These are phyloP conservation scores for Protomyces inundatus DNA, from an alignment of 1,139 yeast species.

Conservation along the genomic window DNA sequence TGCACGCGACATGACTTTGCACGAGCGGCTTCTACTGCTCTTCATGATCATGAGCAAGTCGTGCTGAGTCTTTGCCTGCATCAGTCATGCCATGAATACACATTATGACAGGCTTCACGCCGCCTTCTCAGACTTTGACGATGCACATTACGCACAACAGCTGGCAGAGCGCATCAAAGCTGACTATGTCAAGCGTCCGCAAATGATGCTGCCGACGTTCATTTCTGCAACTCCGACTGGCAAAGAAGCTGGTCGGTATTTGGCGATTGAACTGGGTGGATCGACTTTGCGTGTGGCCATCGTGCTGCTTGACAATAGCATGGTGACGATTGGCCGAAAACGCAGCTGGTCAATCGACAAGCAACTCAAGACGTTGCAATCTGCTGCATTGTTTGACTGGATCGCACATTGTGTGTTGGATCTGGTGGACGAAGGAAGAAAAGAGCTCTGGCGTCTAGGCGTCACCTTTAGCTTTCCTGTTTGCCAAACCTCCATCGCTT, in stretches of 20 bases:
- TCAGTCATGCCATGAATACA: no score
- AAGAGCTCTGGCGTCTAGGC: conserved; percentile 50
- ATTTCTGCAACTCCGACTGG: conserved; percentile 72
- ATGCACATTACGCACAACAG: no score
- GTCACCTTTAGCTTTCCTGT: conserved; percentile 82
- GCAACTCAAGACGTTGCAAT: conserved; percentile 38
- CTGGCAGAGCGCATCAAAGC: no score
- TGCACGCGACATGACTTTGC: no score
- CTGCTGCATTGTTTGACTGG: conserved; percentile 55
- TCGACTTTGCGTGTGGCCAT: conserved; percentile 67
- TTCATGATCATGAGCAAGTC: no score
- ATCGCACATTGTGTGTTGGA: conserved; percentile 51
- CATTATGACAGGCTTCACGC: no score
- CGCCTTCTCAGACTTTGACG: no score
- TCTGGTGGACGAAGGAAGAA: conserved; percentile 56
- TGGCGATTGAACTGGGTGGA: conserved; percentile 87
- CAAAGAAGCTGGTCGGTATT: conserved; percentile 61
- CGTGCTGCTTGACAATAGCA: conserved; percentile 62
- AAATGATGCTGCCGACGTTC: conserved; percentile 63
- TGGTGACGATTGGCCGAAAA: conserved; percentile 40
- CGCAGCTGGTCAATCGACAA: conserved; percentile 31
- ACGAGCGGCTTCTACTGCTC: no score
- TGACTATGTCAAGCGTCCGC: background rate
- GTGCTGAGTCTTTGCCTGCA: no score
- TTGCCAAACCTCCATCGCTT: conserved; percentile 58